Evolutionary conservation across 2,329 filamentous ascomycete genomes (phyloP).

Genomic region (Bipolaris cookei): DNA sequence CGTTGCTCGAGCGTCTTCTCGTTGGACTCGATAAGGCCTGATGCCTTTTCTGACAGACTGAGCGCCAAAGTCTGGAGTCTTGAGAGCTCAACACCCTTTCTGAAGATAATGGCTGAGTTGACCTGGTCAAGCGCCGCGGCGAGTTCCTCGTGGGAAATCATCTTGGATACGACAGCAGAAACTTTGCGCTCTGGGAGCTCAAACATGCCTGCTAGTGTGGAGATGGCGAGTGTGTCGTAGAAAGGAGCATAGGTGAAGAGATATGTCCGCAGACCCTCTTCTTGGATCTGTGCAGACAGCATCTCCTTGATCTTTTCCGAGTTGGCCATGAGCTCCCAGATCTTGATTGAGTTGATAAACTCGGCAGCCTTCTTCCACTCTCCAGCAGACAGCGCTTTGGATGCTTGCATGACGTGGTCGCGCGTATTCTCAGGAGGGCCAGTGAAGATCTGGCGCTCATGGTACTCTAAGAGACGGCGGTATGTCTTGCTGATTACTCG

Average conservation of each 20-base stretch:
- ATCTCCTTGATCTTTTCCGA: slow-evolving; percentile 93
- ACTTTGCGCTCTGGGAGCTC: slow-evolving; percentile 92
- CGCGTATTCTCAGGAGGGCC: slow-evolving; percentile 98
- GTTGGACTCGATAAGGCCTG: slow-evolving; percentile 93
- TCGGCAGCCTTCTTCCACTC: slow-evolving; percentile 97
- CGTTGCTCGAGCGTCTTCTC: slow-evolving; percentile 96
- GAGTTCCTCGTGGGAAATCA: slow-evolving; percentile 99
- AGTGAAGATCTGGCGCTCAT: slow-evolving; percentile 98
- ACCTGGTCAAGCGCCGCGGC: slow-evolving; percentile 96
- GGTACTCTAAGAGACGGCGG: slow-evolving; percentile 98
- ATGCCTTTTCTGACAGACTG: slow-evolving; percentile 94
- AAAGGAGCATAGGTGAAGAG: slow-evolving; percentile 99
- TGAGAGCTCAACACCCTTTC: slow-evolving; percentile 97
- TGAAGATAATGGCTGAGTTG: slow-evolving; percentile 96
- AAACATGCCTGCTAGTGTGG: slow-evolving; percentile 90
- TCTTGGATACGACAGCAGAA: slow-evolving; percentile 93
- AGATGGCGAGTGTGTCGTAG: slow-evolving; percentile 93
- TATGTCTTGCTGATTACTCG: slow-evolving; percentile 99
- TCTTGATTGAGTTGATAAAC: slow-evolving; percentile 98
- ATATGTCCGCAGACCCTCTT: slow-evolving; percentile 96
- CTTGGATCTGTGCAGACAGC: slow-evolving; percentile 97
- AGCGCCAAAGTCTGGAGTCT: slow-evolving; percentile 94
- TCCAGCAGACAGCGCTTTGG: slow-evolving; percentile 92
- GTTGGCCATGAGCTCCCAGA: slow-evolving; percentile 97
- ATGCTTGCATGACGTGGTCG: slow-evolving; percentile 99